A percentile compares a stretch with the other conserved stretches of the same genome.
These are phyloP conservation scores for Pseudohalonectria lignicola DNA, from an alignment of 2,329 filamentous ascomycete genomes.

Conservation along the genomic window DNA sequence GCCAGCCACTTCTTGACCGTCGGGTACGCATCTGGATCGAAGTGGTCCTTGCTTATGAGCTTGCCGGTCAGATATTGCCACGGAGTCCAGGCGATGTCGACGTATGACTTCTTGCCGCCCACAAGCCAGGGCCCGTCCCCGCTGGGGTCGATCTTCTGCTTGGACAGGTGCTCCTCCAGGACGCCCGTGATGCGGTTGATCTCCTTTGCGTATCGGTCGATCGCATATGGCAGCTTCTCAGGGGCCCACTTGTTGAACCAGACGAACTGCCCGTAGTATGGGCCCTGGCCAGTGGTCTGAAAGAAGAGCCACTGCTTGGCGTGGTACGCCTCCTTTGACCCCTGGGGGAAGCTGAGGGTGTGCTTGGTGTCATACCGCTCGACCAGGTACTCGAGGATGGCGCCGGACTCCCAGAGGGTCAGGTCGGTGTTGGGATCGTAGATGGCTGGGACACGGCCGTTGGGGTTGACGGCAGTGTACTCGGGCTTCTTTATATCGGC, in stretches of 20 bases:
- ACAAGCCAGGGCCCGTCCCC: conserved; percentile 12
- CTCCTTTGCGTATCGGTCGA: conserved; percentile 14
- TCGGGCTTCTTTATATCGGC: conserved; percentile 17
- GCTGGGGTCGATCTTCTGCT: conserved; percentile 5
- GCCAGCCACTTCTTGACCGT: conserved; percentile 64
- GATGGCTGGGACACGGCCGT: conserved; percentile 7
- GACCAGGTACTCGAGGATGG: conserved; percentile 36
- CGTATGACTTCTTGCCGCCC: conserved; percentile 12
- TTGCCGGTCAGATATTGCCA: conserved; percentile 8
- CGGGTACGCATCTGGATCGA: conserved; percentile 62
- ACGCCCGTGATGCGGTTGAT: conserved; percentile 13
- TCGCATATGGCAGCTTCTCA: conserved; percentile 10
- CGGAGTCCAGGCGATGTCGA: conserved; percentile 11
- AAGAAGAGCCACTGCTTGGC: conserved; percentile 31
- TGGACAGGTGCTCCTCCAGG: conserved; percentile 9
- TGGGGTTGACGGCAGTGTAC: conserved; percentile 9
- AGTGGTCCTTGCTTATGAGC: not conserved
- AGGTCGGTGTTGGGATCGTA: conserved; percentile 29
- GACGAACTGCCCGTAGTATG: conserved; percentile 25
- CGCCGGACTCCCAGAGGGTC: conserved; percentile 36
- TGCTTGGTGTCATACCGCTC: conserved; percentile 30
- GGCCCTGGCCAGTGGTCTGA: conserved; percentile 29
- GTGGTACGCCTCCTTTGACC: conserved; percentile 20
- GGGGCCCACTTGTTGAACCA: conserved; percentile 15
- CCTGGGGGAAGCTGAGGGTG: conserved; percentile 24